A percentile compares a stretch with the other conserved stretches of the same genome.
These are phyloP conservation scores for Alternaria hordeiaustralica DNA, from an alignment of 2,329 filamentous ascomycete species.

Conservation along the genomic window DNA sequence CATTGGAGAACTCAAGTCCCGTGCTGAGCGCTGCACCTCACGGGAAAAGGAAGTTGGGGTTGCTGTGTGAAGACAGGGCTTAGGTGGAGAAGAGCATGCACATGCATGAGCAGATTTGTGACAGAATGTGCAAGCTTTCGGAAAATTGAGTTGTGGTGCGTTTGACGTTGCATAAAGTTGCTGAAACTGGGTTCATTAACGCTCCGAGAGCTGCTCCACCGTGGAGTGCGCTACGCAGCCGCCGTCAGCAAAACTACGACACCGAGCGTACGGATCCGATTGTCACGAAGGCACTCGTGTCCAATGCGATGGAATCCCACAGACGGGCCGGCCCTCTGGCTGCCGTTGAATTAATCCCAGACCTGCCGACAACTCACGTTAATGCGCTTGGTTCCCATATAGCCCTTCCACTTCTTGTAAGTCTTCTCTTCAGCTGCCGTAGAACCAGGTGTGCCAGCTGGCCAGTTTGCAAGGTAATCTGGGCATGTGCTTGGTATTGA, in stretches of 20 bases:
- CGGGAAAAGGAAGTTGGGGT: background rate
- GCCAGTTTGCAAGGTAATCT: conserved; percentile 76
- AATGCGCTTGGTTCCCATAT: conserved; percentile 49
- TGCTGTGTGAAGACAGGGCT: background rate
- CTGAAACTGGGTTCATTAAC: background rate
- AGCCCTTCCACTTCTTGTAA: conserved; percentile 50
- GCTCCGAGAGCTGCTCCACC: conserved; percentile 2
- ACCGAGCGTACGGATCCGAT: background rate
- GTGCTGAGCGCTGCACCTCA: background rate
- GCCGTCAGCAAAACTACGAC: background rate
- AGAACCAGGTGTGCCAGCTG: conserved; percentile 52
- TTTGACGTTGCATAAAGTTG: background rate
- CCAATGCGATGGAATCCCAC: conserved; percentile 1
- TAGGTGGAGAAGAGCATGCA: background rate
- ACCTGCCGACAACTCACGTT: conserved; percentile 52
- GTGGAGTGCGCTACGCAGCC: background rate
- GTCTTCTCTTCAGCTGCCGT: conserved; percentile 39
- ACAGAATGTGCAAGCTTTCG: background rate
- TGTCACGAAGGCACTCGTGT: background rate
- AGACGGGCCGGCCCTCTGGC: conserved; percentile 10
- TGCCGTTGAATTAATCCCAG: conserved; percentile 38
- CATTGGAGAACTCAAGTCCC: background rate
- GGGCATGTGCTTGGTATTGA: conserved; percentile 83
- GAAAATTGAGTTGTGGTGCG: background rate
- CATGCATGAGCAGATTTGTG: background rate